Evolutionary conservation across 208 protist species (phyloP), one percentile per base, ranked within the genome.

Genomic region (Acanthamoeba healyi): DNA sequence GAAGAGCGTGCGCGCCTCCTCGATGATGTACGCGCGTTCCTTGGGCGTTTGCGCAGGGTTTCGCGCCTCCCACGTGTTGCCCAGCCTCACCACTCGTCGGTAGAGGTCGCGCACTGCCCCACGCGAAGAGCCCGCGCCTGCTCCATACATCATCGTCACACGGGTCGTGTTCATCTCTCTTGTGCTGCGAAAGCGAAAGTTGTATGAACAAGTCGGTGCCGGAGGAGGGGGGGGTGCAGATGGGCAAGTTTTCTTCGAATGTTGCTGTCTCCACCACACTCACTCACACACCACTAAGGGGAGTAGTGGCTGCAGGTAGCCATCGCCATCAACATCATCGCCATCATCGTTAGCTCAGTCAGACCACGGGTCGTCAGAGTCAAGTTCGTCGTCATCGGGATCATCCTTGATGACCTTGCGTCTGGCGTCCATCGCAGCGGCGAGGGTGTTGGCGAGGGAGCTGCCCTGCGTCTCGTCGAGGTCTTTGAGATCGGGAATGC

Each of bases 361-460:
- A 34, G 24, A 42, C 77, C 77, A 86, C 44, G 51, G 40, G n/a
- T 86, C 77, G 77, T 54, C 77, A 3, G 77, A 86, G 77, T 86
- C 46, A 10, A 86, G 46, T 14, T 86, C 77, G 5, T 46, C 38
- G 38, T 86, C 77, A 4, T n/a, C n/a, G n/a, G 12, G 15, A 26
- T 58, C 77, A 22, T 58, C 77, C 26, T n/a, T 58, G 38, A 86
- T 49, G 17, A 22, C 46, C 19, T 9, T 12, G 10, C 77, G 38
- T 14, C 77, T 15, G 26, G 77, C 77, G 12, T 34, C 77, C 77
- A 86, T 86, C 14, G 77, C 77, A 3, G 38, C 46, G 42, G 77
- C 77, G 0, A 86, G 46, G 29, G 77, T 86, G 44, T 86, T 34
- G 26, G 40, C 77, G 14, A 86, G 34, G 40, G 77, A 86, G 29